A percentile compares a stretch with the other conserved stretches of the same genome.
Evolutionary conservation across 257 asterid genomes (phyloP).

Genomic region (Eustoma russellianum): DNA sequence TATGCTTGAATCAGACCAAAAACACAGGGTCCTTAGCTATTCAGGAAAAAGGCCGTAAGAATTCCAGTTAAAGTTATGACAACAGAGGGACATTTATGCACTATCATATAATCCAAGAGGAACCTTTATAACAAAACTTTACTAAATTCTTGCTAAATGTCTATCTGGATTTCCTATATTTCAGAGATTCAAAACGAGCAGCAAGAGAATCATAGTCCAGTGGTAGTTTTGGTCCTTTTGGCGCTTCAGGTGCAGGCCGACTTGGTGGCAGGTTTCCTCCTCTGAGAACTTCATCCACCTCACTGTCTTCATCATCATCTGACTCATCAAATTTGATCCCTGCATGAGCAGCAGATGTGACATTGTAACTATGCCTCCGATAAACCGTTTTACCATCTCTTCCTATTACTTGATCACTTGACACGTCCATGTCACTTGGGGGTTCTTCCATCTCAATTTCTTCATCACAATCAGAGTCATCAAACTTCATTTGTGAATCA

Average conservation of each 20-base stretch:
- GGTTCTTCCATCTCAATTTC: constrained; percentile 66
- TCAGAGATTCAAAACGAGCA: constrained; percentile 92
- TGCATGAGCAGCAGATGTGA: constrained; percentile 24
- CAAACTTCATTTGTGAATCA: too few species aligned
- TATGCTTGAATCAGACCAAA: too few species aligned
- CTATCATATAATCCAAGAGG: too few species aligned
- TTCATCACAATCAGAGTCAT: constrained; percentile 65
- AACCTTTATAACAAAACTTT: too few species aligned
- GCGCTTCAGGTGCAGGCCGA: constrained; percentile 45
- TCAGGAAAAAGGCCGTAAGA: too few species aligned
- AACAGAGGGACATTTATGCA: too few species aligned
- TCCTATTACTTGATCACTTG: constrained; percentile 8
- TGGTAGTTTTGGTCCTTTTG: constrained; percentile 46
- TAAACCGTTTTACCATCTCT: constrained; percentile 19
- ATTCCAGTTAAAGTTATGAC: too few species aligned
- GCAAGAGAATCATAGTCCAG: constrained; percentile 78
- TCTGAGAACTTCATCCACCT: too few species aligned
- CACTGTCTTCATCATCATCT: constrained; percentile 22
- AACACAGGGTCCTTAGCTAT: too few species aligned
- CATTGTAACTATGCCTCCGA: constrained; percentile 64
- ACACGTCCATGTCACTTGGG: constrained; percentile 11
- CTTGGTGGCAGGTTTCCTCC: constrained; percentile 9
- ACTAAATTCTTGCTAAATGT: too few species aligned
- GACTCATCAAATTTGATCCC: constrained; percentile 57
- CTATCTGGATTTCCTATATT: constrained; percentile 30